Base-by-base conservation (phyloP, 169 alveolate genomes). In the Eimeria necatrix region DNA sequence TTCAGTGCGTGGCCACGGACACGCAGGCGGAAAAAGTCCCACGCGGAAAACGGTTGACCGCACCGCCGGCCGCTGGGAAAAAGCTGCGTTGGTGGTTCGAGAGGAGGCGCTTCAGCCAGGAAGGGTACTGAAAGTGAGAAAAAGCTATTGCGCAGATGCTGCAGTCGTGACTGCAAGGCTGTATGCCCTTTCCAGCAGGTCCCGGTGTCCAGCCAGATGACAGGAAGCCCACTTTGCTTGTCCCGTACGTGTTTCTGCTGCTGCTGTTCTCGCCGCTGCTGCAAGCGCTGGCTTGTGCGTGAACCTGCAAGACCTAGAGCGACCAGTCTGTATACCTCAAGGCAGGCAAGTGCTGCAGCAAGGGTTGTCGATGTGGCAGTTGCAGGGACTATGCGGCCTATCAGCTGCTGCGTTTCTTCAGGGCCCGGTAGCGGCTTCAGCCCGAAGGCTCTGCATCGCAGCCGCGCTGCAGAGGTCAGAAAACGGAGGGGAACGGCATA, bases 281-380 rank as follows among this genome's bases (percentile, higher is more conserved):
- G 53, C 90, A 52, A 3, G 41, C 20, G 61, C 70, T 68, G 93
- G 20, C 68, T 6, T 26, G 32, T 10, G 41, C 10, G 49, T 12
- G 52, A 4, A 0, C 94, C 61, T 51, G 53, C 91, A 52, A 91
- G 91, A 48, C 68, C 48, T 49, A 73, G 14, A 71, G 90, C 87
- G 46, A 53, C 94, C 24, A 93, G 68, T 7, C 94, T n/a, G 74
- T 93, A 93, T 18, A 93, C 68, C 93, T 93, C 96, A 9, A 93
- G 73, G 70, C 92, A 83, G 9, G 94, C 93, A 16, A 93, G 91
- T 14, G 92, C 96, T 14, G 96, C 93, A 0, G 94, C 96, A 16
- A 93, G 89, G 16, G 96, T 87, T 24, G 96, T 93, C 6, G 94
- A 94, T 41, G 96, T 93, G 24, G 96, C 93, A 26, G 94, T 93